Conservation (phyloP, 192 early-diverging fungal genomes). For the Umbelopsis sp. region DNA sequence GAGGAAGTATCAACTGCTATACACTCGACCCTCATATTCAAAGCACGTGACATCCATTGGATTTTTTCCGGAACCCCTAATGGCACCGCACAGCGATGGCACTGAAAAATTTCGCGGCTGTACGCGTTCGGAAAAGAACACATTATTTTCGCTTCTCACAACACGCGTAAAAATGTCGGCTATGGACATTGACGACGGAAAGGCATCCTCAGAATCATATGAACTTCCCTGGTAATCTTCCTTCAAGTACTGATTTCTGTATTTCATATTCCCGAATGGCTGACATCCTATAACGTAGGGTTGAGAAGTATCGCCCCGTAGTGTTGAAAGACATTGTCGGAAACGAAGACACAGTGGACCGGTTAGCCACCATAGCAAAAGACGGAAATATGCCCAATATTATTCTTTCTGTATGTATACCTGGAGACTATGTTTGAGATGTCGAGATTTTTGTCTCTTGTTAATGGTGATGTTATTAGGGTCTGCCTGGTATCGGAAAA, state of each 20-base stretch:
- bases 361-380: slow-evolving; percentile 82
- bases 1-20: too few relatives aligned
- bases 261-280: too few relatives aligned
- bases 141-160: too few relatives aligned
- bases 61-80: too few relatives aligned
- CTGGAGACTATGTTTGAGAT: background rate
- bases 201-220: background rate
- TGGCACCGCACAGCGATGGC: too few relatives aligned
- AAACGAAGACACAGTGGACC: slow-evolving; percentile 88
- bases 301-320: slow-evolving; percentile 94
- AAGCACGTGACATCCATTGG: too few relatives aligned
- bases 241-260: background rate
- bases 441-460: background rate
- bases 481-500: slow-evolving; percentile 96
- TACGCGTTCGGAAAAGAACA: too few relatives aligned
- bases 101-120: too few relatives aligned
- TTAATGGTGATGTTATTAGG: slow-evolving; percentile 44
- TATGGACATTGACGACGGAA: slow-evolving; percentile 7
- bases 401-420: slow-evolving; percentile 73
- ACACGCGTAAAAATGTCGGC: background rate
- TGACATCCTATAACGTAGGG: slow-evolving; percentile 45
- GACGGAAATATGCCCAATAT: slow-evolving; percentile 97
- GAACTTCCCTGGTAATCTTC: background rate
- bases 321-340: slow-evolving; percentile 90
- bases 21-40: too few relatives aligned